Evolutionary conservation across 305 asterid species (phyloP), one percentile per base, ranked within the genome.

Genomic region (Solanum hybrid): DNA sequence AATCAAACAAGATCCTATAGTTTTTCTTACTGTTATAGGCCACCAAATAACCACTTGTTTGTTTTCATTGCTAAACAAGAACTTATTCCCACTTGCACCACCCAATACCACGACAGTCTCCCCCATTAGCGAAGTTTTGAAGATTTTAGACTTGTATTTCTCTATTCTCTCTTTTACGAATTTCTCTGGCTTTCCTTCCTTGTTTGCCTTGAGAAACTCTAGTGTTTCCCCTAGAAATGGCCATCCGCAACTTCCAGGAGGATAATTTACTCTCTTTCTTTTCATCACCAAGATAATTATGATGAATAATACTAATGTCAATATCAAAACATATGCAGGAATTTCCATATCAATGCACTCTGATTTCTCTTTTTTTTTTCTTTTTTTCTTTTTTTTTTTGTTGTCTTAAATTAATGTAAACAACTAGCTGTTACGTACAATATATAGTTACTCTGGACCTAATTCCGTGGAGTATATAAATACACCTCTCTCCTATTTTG

Each of bases 41-140:
- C 95, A 93, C 95, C 94, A 93, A 7, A 74, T 29, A 8, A 73
- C 73, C 36, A 93, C 95, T 61, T 88, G 57, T 51, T 89, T 88
- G 34, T 88, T 92, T 37, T 92, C 94, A 75, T 92, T 92, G 51
- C 91, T 80, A 67, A 91, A 90, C 26, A 92, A 51, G 84, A 92
- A 92, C 88, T 91, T 92, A 29, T 92, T 90, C 8, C 92, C 94
- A 8, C 40, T 35, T 14, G 92, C 80, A 16, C 92, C 90, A 73
- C 86, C 87, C 6, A 92, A 61, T 11, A 92, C 89, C 10, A 89
- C 93, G 14, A 91, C 69, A 20, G 46, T 40, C 79, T 91, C 90
- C 2, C 92, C 93, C 87, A 92, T 78, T 10, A 91, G 36, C 5
- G 90, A 86, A 33, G 92, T 91, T 73, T 89, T 90, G 79, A 92